A percentile compares a stretch with the other conserved stretches of the same genome.
These are phyloP conservation scores for Nothomitra cinnamomea DNA, from an alignment of 2,329 filamentous ascomycete genomes.

Conservation along the genomic window DNA sequence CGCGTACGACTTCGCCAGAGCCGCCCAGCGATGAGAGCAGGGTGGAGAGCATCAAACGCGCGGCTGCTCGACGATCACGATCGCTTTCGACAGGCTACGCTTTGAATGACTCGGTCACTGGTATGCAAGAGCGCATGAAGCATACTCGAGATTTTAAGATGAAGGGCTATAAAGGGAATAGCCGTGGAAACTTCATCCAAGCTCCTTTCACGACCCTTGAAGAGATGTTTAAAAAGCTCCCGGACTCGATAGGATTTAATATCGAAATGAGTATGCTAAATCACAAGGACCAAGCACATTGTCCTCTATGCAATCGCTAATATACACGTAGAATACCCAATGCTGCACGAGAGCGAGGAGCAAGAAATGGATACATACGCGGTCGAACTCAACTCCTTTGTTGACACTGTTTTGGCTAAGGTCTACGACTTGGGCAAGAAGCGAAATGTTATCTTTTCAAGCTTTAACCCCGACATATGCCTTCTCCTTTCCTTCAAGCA, in stretches of 20 bases:
- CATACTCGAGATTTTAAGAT: slow-evolving; percentile 89
- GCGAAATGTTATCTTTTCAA: slow-evolving; percentile 92
- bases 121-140: slow-evolving; percentile 75
- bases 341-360: slow-evolving; percentile 88
- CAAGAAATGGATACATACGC: slow-evolving; percentile 95
- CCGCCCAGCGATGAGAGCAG: slow-evolving; percentile 9
- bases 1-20: slow-evolving; percentile 29
- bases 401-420: slow-evolving; percentile 77
- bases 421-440: slow-evolving; percentile 73
- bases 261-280: slow-evolving; percentile 71
- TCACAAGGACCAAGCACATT: slow-evolving; percentile 5
- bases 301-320: neutral
- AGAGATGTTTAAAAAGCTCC: slow-evolving; percentile 76
- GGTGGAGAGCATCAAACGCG: slow-evolving; percentile 7
- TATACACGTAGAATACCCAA: slow-evolving; percentile 55
- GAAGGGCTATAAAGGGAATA: slow-evolving; percentile 93
- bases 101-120: slow-evolving; percentile 27
- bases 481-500: slow-evolving; percentile 92
- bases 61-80: slow-evolving; percentile 22
- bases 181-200: slow-evolving; percentile 85
- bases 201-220: slow-evolving; percentile 90
- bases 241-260: slow-evolving; percentile 78
- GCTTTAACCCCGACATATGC: slow-evolving; percentile 95
- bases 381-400: slow-evolving; percentile 90
- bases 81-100: slow-evolving; percentile 43